Evolutionary conservation across 2,329 filamentous ascomycete species (phyloP).

Genomic region (Trichoderma guizhouense): DNA sequence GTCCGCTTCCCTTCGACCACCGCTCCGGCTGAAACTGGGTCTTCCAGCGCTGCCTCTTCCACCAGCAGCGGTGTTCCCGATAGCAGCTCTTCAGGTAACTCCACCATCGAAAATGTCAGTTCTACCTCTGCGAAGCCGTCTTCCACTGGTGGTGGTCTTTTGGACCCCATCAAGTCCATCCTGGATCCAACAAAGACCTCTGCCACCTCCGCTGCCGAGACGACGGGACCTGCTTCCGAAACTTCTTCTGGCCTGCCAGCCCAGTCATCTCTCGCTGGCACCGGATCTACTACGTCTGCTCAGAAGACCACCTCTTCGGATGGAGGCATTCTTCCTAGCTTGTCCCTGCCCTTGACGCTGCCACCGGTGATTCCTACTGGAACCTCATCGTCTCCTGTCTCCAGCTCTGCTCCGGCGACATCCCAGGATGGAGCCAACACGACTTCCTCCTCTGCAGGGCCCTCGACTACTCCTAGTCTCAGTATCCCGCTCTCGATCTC

Average conservation of each 20-base stretch:
- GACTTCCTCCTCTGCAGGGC: background rate
- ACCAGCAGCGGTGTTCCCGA: background rate
- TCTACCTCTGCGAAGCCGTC: background rate
- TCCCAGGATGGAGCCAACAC: conserved; percentile 19
- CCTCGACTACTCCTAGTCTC: background rate
- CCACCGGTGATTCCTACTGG: conserved; percentile 1
- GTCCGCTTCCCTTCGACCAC: conserved; percentile 21
- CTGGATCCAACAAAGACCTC: conserved; percentile 19
- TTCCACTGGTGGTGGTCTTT: conserved; percentile 20
- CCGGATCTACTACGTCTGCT: background rate
- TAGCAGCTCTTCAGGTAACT: background rate
- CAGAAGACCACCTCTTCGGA: conserved; percentile 21
- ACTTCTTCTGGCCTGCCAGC: conserved; percentile 14
- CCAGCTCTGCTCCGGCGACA: conserved; percentile 1
- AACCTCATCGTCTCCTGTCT: background rate
- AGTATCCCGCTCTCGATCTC: conserved; percentile 19
- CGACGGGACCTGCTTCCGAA: background rate
- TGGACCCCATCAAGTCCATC: conserved; percentile 26
- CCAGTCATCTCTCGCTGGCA: conserved; percentile 5
- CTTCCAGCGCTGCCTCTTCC: background rate
- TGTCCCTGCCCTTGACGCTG: conserved; percentile 1
- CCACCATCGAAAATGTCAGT: background rate
- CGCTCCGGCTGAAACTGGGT: background rate
- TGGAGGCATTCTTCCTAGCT: conserved; percentile 3
- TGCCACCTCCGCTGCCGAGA: conserved; percentile 3